Base-by-base conservation (phyloP, 768 basidiomycete genomes). In the Kwoniella bestiolae region DNA sequence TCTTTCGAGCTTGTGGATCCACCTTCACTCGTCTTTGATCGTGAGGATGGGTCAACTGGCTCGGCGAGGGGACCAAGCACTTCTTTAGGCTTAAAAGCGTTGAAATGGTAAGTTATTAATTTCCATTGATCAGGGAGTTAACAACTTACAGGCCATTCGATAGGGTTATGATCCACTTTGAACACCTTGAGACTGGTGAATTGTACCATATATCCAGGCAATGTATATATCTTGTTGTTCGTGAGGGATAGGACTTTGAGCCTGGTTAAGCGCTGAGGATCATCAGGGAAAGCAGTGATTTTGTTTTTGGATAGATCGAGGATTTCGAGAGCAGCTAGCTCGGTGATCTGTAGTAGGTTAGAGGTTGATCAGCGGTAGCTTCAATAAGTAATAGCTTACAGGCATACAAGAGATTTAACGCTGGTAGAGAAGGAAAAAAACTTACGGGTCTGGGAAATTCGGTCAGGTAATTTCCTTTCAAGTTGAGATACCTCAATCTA, bases 271-370 rank as follows among this genome's bases (percentile, higher is more conserved):
- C 88, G 86, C 5, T 94, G 94, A 18, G 94, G 90, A 66, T 88
- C 85, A 3, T 86, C 82, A 11, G 96, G 96, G 23, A 98, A 83
- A 53, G 84, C 83, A 78, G 86, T 88, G 71, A 99, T 87, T 82
- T 89, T 91, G 83, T 99, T 99, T 70, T 91, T 88, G 69, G 92
- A 94, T 46, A 99, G 86, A 80, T 99, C 96, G 68, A 99, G 83
- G 64, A 94, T 95, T 82, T 99, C 95, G 60, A 99, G 85, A 5
- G 89, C 89, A 3, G 89, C 87, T 83, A 98, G 88, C 18, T 87
- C 83, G 49, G 91, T 92, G 47, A 96, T 84, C 94, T 95, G 71
- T 1, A 23, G n/a, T 26, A 8, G 14, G 23, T 12, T 21, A 14
- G 23, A 44, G 21, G 28, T 51, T 28, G 11, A n/a, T 51, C 12